Evolutionary conservation across 2,329 filamentous ascomycete genomes (phyloP).

Genomic region (Monosporascus cannonballus): DNA sequence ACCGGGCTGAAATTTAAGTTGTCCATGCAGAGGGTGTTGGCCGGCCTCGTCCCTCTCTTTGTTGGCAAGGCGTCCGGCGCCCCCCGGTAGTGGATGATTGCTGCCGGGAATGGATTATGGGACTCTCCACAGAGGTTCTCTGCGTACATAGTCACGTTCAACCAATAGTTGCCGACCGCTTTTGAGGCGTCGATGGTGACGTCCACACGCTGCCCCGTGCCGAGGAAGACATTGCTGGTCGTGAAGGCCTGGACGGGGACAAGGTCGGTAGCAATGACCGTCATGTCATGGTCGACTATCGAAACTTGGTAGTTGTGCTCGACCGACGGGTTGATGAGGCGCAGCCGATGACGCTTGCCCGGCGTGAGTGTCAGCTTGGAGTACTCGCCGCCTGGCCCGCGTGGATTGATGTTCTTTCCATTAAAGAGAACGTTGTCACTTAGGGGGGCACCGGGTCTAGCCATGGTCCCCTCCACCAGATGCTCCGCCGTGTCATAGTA

Average conservation of each 20-base stretch:
- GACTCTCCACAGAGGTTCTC: slow-evolving; percentile 12
- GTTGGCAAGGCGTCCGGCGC: slow-evolving; percentile 9
- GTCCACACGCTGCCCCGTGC: slow-evolving; percentile 39
- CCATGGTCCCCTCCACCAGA: slow-evolving; percentile 10
- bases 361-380: slow-evolving; percentile 26
- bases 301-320: slow-evolving; percentile 44
- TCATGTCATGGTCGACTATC: slow-evolving; percentile 45
- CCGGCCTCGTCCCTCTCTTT: slow-evolving; percentile 6
- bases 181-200: slow-evolving; percentile 38
- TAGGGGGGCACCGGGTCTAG: slow-evolving; percentile 13
- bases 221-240: slow-evolving; percentile 42
- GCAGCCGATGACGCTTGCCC: slow-evolving; percentile 40
- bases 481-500: slow-evolving; percentile 34
- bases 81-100: slow-evolving; percentile 14
- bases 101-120: slow-evolving; percentile 11
- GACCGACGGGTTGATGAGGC: slow-evolving; percentile 45
- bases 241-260: slow-evolving; percentile 46
- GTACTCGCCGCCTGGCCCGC: slow-evolving; percentile 24
- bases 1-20: slow-evolving; percentile 13
- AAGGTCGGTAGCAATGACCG: slow-evolving; percentile 47
- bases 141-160: slow-evolving; percentile 19
- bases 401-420: slow-evolving; percentile 31
- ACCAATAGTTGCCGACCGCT: slow-evolving; percentile 22
- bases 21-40: slow-evolving; percentile 11
- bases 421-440: slow-evolving; percentile 36